phyloP scores from a whole-genome alignment of 441 rosid genomes.

The Sinapis alba region DNA sequence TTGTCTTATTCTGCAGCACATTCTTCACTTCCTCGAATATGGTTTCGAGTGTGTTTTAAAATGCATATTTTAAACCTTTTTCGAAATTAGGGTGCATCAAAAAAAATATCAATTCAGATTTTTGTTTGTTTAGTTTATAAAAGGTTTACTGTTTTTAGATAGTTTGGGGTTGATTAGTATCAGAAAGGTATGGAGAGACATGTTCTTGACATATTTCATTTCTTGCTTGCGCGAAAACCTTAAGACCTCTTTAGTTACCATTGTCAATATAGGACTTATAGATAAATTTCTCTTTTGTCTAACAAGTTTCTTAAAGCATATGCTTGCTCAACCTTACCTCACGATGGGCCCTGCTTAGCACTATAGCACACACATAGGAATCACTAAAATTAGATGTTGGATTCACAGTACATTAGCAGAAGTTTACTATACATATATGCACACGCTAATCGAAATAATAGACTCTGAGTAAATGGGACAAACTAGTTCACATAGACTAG shows the following conservation, averaged over 20 bases:
- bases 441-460: not conserved
- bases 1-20: not conserved
- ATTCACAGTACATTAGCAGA: not conserved
- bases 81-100: not conserved
- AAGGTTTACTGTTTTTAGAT: not conserved
- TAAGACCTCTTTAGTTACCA: not conserved
- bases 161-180: not conserved
- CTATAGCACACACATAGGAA: not conserved
- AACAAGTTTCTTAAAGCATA: not conserved
- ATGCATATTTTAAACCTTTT: not conserved
- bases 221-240: not conserved
- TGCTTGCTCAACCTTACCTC: not conserved
- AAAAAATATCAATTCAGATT: not conserved
- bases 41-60: not conserved
- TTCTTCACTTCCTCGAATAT: not conserved
- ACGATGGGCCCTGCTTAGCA: not conserved
- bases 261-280: not conserved
- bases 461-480: too few species aligned
- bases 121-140: not conserved
- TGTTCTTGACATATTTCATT: not conserved
- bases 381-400: not conserved
- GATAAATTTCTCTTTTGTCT: not conserved
- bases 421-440: not conserved
- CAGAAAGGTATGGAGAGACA: not conserved
- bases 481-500: constrained; percentile 18